Conservation (phyloP, 208 protist species). For the Kentomonas sorsogonicus region DNA sequence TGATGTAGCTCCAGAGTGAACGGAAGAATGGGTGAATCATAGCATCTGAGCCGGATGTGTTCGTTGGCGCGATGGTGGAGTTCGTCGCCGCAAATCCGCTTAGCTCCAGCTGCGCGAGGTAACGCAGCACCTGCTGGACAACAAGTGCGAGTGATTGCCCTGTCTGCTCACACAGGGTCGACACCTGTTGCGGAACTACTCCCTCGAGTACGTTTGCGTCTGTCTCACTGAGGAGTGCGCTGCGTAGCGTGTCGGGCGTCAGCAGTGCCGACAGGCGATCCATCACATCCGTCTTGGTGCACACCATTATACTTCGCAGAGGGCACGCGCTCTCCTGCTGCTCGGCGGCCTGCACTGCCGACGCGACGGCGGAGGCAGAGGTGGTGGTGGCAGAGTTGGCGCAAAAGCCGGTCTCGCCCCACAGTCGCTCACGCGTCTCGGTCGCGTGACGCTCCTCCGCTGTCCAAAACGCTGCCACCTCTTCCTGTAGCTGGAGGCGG, state of each 20-base stretch:
- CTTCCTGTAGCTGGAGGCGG: constrained; percentile 51
- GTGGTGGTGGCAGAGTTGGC: neutral
- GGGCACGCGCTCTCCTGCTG: constrained; percentile 23
- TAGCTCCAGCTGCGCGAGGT: too few species aligned
- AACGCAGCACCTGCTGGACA: constrained; percentile 65
- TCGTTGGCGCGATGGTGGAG: too few species aligned
- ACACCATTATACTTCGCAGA: constrained; percentile 56
- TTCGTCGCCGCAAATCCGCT: constrained; percentile 40
- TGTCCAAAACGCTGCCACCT: constrained; percentile 55
- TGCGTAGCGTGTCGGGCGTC: too few species aligned
- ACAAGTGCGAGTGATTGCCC: constrained; percentile 45
- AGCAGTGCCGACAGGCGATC: constrained; percentile 50
- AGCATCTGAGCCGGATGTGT: too few species aligned
- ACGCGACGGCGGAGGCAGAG: neutral
- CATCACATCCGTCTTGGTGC: constrained; percentile 65
- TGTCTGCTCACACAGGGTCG: constrained; percentile 23
- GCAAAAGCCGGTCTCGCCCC: neutral
- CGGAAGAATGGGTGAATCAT: constrained; percentile 73
- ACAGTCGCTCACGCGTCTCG: constrained; percentile 13
- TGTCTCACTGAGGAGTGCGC: too few species aligned
- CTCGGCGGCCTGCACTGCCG: too few species aligned
- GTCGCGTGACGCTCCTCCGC: constrained; percentile 27
- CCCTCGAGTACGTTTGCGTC: constrained; percentile 16
- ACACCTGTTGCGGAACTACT: constrained; percentile 22
- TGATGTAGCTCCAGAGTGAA: constrained; percentile 58